phyloP scores from a whole-genome alignment of 495 filamentous ascomycete genomes.

The Aspergillus carlsbadensis region DNA sequence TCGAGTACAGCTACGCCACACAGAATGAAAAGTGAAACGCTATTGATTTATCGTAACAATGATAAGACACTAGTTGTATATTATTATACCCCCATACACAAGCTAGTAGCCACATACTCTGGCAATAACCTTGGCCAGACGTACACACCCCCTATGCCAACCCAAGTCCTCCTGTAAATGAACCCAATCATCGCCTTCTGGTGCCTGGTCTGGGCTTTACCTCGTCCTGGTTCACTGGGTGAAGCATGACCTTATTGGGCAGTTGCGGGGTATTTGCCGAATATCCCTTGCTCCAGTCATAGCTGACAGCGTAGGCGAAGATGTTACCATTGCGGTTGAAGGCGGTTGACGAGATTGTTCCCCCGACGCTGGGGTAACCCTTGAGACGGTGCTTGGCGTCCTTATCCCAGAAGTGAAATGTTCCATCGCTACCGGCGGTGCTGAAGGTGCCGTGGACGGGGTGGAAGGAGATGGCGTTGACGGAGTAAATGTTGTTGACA shows the following conservation, averaged over 20 bases:
- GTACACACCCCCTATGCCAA: neutral
- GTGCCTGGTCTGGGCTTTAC: constrained; percentile 74
- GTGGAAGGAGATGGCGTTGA: constrained; percentile 89
- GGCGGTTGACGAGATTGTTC: constrained; percentile 71
- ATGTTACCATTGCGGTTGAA: constrained; percentile 78
- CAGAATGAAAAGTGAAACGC: neutral
- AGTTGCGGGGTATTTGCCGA: constrained; percentile 64
- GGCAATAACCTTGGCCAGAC: neutral
- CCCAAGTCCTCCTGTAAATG: neutral
- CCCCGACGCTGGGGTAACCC: constrained; percentile 81
- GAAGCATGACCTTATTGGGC: constrained; percentile 84
- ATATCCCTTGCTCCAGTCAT: constrained; percentile 95
- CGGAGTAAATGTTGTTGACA: constrained; percentile 77
- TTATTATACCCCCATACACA: neutral
- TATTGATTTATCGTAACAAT: constrained; percentile 1
- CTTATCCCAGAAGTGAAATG: constrained; percentile 91
- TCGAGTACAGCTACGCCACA: neutral
- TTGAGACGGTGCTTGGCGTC: constrained; percentile 83
- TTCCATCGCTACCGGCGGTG: constrained; percentile 85
- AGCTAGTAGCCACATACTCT: neutral
- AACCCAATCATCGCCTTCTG: constrained; percentile 61
- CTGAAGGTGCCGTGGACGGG: constrained; percentile 85
- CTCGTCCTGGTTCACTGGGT: constrained; percentile 72
- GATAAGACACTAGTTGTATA: neutral
- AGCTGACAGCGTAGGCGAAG: constrained; percentile 89